Evolutionary conservation across 1,139 yeast species (phyloP).

Genomic region (Protomyces arabidopsidicola): DNA sequence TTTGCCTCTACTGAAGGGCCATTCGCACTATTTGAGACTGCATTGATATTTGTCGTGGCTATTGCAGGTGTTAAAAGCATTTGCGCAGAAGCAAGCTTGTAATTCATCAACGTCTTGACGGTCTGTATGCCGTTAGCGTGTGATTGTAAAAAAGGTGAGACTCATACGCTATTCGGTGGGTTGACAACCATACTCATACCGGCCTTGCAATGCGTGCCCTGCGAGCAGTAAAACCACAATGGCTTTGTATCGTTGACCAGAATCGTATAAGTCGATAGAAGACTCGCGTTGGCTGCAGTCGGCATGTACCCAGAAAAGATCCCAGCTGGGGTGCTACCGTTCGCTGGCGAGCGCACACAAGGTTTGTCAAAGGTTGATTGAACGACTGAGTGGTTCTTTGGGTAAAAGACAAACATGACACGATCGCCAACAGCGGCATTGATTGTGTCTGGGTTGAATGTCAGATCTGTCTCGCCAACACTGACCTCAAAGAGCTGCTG

Average conservation of each 20-base stretch:
- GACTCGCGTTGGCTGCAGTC: conserved; percentile 1
- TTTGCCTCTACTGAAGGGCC: background rate
- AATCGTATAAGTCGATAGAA: conserved; percentile 30
- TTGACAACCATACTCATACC: conserved; percentile 35
- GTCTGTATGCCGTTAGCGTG: background rate
- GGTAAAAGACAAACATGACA: conserved; percentile 30
- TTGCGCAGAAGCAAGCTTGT: background rate
- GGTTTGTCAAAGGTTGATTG: conserved; percentile 32
- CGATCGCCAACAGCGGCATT: conserved; percentile 32
- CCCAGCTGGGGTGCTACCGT: conserved; percentile 17
- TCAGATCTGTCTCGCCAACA: conserved; percentile 23
- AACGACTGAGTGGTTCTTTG: conserved; percentile 33
- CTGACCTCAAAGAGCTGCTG: conserved; percentile 15
- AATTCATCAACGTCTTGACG: background rate
- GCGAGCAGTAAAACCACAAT: conserved; percentile 34
- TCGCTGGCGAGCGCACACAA: conserved; percentile 29
- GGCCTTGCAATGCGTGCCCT: conserved; percentile 32
- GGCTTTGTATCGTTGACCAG: conserved; percentile 32
- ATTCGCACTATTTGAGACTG: background rate
- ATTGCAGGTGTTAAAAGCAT: background rate
- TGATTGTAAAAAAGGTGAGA: no score
- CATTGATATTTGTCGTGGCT: background rate
- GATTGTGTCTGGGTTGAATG: conserved; percentile 30
- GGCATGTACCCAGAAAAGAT: conserved; percentile 32
- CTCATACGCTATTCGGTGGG: conserved; percentile 13